Evolutionary conservation across 2,329 filamentous ascomycete species (phyloP).

Genomic region (Colletotrichum kahawae): DNA sequence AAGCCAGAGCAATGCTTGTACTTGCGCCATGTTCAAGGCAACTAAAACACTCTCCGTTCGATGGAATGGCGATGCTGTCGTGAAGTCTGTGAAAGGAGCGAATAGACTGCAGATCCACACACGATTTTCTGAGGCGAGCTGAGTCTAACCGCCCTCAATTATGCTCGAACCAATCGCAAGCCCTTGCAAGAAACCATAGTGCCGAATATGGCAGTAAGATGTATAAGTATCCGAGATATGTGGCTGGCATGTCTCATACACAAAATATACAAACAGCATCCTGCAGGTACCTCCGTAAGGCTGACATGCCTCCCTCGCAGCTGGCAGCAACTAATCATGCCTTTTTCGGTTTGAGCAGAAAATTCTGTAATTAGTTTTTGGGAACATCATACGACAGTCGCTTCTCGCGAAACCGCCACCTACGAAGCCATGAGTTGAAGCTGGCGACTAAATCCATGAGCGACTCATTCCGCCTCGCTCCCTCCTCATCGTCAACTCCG

Average conservation of each 20-base stretch:
- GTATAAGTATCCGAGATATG: neutral
- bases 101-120: neutral
- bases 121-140: neutral
- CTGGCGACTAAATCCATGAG: no score
- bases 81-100: rapidly evolving
- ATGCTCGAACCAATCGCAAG: rapidly evolving
- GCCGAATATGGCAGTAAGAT: neutral
- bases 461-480: no score
- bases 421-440: neutral
- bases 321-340: neutral
- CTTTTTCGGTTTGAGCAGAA: neutral
- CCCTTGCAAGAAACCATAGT: neutral
- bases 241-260: neutral
- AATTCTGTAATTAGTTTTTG: neutral
- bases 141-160: neutral
- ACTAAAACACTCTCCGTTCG: neutral
- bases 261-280: neutral
- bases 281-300: neutral
- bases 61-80: no score
- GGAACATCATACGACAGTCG: neutral
- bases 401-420: neutral
- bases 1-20: no score
- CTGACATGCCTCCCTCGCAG: rapidly evolving
- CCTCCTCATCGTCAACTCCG: no score
- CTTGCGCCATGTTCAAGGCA: no score